Base-by-base conservation (phyloP, 768 basidiomycete genomes). In the Xerocomus spinulosus region DNA sequence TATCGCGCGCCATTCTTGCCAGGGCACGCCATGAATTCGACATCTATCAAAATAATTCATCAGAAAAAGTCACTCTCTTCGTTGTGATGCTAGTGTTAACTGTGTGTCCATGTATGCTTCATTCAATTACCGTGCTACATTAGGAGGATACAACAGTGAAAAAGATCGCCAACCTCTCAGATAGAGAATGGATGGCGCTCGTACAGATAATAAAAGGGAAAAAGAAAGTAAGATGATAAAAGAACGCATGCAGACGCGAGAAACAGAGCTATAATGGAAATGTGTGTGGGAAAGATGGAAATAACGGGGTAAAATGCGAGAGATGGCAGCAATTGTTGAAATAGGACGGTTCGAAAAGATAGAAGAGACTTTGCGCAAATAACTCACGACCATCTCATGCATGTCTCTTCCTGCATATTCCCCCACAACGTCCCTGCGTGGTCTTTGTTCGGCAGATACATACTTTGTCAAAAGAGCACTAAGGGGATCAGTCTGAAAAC, bases 11-110 rank as follows among this genome's bases (percentile, higher is more conserved):
- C 85, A 90, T 88, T 53, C 72, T 77, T n/a, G 89, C 89, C 46
- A 92, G 60, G 1, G 89, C 80, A 44, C 90, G 76, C 90, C 90
- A 92, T 61, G 84, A 88, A 57, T 92, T 92, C 33, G 85, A 82
- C 84, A 89, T 89, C 89, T 92, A 56, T 29, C 52, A 21, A 44
- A 51, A 35, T 24, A 2, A 41, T 5, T 25, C 3, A 43, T 59
- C 13, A 66, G 57, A 59, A 56, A 4, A 9, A 3, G 34, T 44
- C 49, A 48, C 25, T 12, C 44, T 15, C 6, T 32, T 8, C n/a
- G 25, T 17, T 12, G 17, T 21, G 41, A 25, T 17, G 44, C 23
- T 28, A 10, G n/a, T 26, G 33, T 13, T 5, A 29, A 42, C 4
- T 18, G 30, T 45, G 36, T 36, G 12, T 28, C 28, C 30, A 49